phyloP scores from a whole-genome alignment of 208 protist genomes.

The Trypanosoma vivax region DNA sequence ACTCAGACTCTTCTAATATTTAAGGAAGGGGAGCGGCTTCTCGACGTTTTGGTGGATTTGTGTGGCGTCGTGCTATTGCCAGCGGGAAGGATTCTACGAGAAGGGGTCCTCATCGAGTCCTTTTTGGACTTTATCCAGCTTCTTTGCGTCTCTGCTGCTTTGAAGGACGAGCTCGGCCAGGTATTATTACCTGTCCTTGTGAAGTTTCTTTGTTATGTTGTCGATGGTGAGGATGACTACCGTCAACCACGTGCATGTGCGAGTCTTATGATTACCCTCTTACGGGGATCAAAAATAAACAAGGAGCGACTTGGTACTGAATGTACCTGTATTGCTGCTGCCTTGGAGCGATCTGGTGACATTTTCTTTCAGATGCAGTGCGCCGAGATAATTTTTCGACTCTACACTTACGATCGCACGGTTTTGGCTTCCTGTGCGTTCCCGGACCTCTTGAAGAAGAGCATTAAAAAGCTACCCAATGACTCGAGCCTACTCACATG shows the following conservation, averaged over 20 bases:
- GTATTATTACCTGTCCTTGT: slow-evolving; percentile 38
- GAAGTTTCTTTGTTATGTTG: slow-evolving; percentile 38
- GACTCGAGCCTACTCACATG: slow-evolving; percentile 58
- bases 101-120: slow-evolving; percentile 41
- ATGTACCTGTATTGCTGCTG: slow-evolving; percentile 36
- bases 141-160: slow-evolving; percentile 29
- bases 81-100: slow-evolving; percentile 27
- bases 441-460: slow-evolving; percentile 40
- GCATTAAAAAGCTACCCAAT: slow-evolving; percentile 63
- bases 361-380: slow-evolving; percentile 90
- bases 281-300: slow-evolving; percentile 68
- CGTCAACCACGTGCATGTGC: slow-evolving; percentile 61
- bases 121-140: slow-evolving; percentile 64
- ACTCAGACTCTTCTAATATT: slow-evolving; percentile 22
- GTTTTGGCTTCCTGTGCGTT: slow-evolving; percentile 37
- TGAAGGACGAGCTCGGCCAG: slow-evolving; percentile 53
- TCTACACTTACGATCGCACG: slow-evolving; percentile 53
- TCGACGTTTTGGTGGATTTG: slow-evolving; percentile 40
- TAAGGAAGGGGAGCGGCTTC: slow-evolving; percentile 32
- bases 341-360: slow-evolving; percentile 49
- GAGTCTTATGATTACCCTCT: slow-evolving; percentile 67
- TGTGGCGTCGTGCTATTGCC: slow-evolving; percentile 31
- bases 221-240: slow-evolving; percentile 60
- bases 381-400: slow-evolving; percentile 71
- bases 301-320: slow-evolving; percentile 59